Evolutionary conservation across 2,329 filamentous ascomycete species (phyloP), one percentile per base, ranked within the genome.

Genomic region (Lasiodiplodia citricola): DNA sequence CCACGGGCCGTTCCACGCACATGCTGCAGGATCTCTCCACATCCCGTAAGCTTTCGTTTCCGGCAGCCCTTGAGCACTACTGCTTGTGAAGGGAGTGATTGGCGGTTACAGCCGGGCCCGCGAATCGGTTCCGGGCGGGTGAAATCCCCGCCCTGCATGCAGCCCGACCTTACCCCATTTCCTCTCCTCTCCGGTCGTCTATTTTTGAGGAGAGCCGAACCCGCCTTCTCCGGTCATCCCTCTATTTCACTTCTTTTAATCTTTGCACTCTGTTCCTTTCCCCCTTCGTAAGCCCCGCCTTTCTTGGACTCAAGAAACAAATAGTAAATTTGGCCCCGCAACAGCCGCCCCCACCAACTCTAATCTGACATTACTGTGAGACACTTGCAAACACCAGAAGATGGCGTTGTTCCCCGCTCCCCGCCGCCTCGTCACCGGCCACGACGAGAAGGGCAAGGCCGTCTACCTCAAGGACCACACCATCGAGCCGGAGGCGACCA

Each of bases 381-480:
- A 10, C 6, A 23, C 31, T 18, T 51, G 14, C 11, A 31, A 47
- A 7, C 56, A 44, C 14, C 14, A 14, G 31, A 16, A 8, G 2
- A 64, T 64, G 60, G 44, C 60, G 4, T 47, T 52, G 31, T 64
- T 64, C 21, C 47, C 60, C n/a, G 44, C 44, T 38, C 60, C 60
- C 6, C 60, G 60, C 31, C 60, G 60, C 28, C 51, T 64, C n/a
- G 60, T 64, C 44, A 64, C 60, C 6, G 60, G 60, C 31, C 60
- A 64, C 14, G 47, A 64, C 47, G 41, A 64, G 14, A 47, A 64
- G 16, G 60, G 60, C 47, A 64, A 52, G 31, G 60, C 60, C 18
- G 25, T 64, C 31, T 64, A 64, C 47, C 60, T 64, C 28, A 64
- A 64, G 13, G 60, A 64, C 44, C 47, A 47, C 47, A 38, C 60